Base-by-base conservation (phyloP, 139 green algal genomes). In the Ettlia oleoabundans region DNA sequence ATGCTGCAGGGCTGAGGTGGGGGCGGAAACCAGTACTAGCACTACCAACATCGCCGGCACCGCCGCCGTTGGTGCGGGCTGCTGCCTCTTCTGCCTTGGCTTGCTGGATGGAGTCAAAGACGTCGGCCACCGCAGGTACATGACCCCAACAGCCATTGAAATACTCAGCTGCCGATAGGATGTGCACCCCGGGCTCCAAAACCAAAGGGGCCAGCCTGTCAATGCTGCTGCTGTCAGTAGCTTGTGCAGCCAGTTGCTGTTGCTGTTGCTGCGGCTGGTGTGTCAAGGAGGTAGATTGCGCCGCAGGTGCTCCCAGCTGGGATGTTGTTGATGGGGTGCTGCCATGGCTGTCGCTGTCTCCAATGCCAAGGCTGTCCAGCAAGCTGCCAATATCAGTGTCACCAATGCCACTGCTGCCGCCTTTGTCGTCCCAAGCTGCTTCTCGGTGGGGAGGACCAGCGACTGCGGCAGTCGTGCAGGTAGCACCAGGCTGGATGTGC, bases 101-200 rank as follows among this genome's bases (percentile, higher is more conserved):
- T 63, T 66, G 63, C 73, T 42, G 58, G 24, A 88, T 37, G 1
- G 81, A 82, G 43, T 87, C 84, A 75, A 69, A 85, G 52, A 89
- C 76, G 69, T 89, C 76, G 58, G 37, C 21, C 18, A 89, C 84
- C 2, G 65, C 70, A 0, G 75, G 42, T 5, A 55, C 35, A 28
- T 65, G 33, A 6, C 52, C 33, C 65, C 72, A 83, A 58, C 65
- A 72, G 33, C 35, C 38, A n/a, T 22, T 32, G 8, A 85, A 79
- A 65, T 89, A 90, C 40, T 83, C 53, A 13, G 81, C 76, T 1
- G 65, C 66, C 0, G 71, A 78, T 32, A 88, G 81, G 30, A 89
- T 69, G 19, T 63, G 72, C 35, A 89, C 74, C 8, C 72, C 85
- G 4, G 76, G 83, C 21, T 61, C 51, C 53, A 80, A 53, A 26